Conservation (phyloP, 1,284 basidiomycete species). For the Neonothopanus nambi region DNA sequence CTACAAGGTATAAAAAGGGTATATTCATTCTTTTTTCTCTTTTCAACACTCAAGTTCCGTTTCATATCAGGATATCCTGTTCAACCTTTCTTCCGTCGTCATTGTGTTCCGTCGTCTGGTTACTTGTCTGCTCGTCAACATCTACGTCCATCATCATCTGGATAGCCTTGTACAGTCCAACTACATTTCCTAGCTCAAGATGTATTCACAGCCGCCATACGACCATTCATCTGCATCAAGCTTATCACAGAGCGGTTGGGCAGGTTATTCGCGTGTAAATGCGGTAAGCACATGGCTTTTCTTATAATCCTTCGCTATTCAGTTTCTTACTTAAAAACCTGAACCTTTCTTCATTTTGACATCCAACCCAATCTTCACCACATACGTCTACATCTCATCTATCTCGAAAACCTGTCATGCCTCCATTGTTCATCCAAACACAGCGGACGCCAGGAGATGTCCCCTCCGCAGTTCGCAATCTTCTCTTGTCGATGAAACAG, state of each 20-base stretch:
- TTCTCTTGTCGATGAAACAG: constrained; percentile 86
- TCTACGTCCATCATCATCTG: constrained; percentile 4
- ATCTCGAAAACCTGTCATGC: constrained; percentile 2
- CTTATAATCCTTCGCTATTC: neutral
- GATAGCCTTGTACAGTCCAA: neutral
- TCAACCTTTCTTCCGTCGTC: neutral
- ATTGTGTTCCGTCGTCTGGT: constrained; percentile 2
- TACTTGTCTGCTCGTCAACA: neutral
- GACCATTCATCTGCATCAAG: constrained; percentile 14
- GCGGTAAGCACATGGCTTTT: constrained; percentile 10
- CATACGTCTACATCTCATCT: neutral
- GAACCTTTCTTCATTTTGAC: neutral
- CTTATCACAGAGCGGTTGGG: constrained; percentile 9
- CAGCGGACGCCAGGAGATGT: constrained; percentile 44
- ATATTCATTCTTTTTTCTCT: too few species aligned
- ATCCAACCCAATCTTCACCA: neutral
- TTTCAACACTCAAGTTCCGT: too few species aligned
- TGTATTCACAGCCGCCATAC: constrained; percentile 15
- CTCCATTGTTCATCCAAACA: constrained; percentile 5
- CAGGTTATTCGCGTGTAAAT: constrained; percentile 12
- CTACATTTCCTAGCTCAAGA: constrained; percentile 6
- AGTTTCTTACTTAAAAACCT: constrained; percentile 10
- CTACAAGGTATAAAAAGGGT: too few species aligned
- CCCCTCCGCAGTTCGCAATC: constrained; percentile 72
- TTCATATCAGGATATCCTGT: neutral